Conservation (phyloP, 441 rosid genomes). For the Euphorbia celastroides region DNA sequence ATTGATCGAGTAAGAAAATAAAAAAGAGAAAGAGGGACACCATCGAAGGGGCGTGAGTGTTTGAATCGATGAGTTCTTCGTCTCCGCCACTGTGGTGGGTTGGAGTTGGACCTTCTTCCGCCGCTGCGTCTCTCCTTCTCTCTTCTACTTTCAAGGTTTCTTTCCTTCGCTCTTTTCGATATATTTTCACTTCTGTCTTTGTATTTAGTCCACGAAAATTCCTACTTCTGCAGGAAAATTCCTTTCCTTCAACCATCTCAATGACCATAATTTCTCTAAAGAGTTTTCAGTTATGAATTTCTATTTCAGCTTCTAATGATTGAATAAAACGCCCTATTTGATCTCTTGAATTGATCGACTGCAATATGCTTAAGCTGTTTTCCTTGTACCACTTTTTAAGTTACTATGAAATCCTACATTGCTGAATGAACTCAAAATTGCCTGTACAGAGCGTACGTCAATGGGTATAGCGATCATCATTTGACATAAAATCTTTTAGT, state of each 20-base stretch:
- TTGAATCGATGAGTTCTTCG: constrained; percentile 11
- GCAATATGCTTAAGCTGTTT: not conserved
- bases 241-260: too few relatives aligned
- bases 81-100: constrained; percentile 13
- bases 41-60: not conserved
- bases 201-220: too few relatives aligned
- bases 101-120: not conserved
- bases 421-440: not conserved
- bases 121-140: constrained; percentile 16
- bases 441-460: not conserved
- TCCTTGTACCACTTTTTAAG: too few relatives aligned
- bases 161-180: not conserved
- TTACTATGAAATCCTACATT: not conserved
- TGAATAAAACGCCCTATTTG: too few relatives aligned
- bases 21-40: constrained; percentile 20
- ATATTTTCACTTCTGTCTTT: too few relatives aligned
- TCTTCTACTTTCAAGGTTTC: constrained; percentile 13
- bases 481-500: not conserved
- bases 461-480: not conserved
- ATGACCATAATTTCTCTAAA: too few relatives aligned
- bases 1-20: too few relatives aligned
- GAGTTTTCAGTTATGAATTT: too few relatives aligned
- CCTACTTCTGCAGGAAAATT: too few relatives aligned
- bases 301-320: too few relatives aligned
- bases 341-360: too few relatives aligned